Evolutionary conservation across 495 filamentous ascomycete species (phyloP), one percentile per base, ranked within the genome.

Genomic region (Penicillium parvum): DNA sequence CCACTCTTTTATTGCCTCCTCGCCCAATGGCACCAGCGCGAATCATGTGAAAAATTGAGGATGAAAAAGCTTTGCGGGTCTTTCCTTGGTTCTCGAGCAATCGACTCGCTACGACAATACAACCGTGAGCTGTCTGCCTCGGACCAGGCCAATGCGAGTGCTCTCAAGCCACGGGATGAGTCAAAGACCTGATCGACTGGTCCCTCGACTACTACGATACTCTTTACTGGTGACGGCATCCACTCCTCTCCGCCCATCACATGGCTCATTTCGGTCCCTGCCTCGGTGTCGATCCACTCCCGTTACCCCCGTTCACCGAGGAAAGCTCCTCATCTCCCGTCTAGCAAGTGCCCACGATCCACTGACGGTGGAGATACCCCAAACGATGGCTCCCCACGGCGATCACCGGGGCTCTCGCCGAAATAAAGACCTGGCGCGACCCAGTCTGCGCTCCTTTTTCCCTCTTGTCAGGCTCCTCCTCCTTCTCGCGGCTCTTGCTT

Each of bases 271-370:
- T 41, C 36, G 12, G 36, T 28, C 21, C 41, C 43, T 52, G 40
- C 52, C 52, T 55, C 52, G 52, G 52, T 52, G 52, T 52, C 43
- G 48, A 52, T 55, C 52, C 33, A 49, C 38, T n/a, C n/a, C n/a
- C n/a, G n/a, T n/a, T n/a, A 21, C 18, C 16, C 33, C 45, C 16
- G 26, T 25, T 10, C 28, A 25, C 32, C 35, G 23, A 17, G 21
- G 15, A 22, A 27, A 27, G 23, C 23, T 40, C 37, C 36, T 23
- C 25, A 49, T 43, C 28, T 49, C 40, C 34, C 42, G n/a, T 46
- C 45, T 36, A 7, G 40, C 21, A 28, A 26, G 38, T 18, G 38
- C 32, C 37, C 35, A 52, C 29, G 37, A 28, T 35, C 25, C 22
- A 27, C 36, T 34, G 28, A 32, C 44, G 25, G 43, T 47, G 40